A percentile compares a stretch with the other conserved stretches of the same genome.
Conservation (phyloP, 2,329 filamentous ascomycete genomes). For the Didymella pomorum region DNA sequence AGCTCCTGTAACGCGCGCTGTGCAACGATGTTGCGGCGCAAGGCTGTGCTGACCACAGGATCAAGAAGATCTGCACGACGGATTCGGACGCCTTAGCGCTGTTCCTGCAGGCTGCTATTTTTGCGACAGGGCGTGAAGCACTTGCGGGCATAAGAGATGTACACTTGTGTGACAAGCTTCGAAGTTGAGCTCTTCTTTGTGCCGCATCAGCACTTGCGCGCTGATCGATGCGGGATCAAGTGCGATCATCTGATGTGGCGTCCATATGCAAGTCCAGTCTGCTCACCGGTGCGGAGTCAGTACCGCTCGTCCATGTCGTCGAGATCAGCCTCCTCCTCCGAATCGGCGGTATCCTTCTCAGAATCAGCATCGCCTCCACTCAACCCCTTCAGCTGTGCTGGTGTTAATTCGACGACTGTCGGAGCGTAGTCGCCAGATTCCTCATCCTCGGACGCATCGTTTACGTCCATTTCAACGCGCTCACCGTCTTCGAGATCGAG, state of each 20-base stretch:
- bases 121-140: slow-evolving; percentile 27
- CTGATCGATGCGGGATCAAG: not conserved
- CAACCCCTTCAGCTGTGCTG: slow-evolving; percentile 53
- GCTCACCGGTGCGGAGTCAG: slow-evolving; percentile 25
- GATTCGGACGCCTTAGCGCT: slow-evolving; percentile 19
- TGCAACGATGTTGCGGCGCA: slow-evolving; percentile 1
- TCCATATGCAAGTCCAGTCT: not conserved
- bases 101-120: slow-evolving; percentile 30
- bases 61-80: slow-evolving; percentile 21
- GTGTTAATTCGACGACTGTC: slow-evolving; percentile 63
- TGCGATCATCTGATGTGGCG: not conserved
- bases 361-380: slow-evolving; percentile 37
- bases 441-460: slow-evolving; percentile 65
- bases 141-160: slow-evolving; percentile 3
- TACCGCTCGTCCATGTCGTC: slow-evolving; percentile 52
- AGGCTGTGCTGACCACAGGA: slow-evolving; percentile 28
- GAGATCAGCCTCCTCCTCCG: slow-evolving; percentile 50
- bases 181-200: not conserved
- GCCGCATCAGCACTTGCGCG: not conserved
- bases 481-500: slow-evolving; percentile 70
- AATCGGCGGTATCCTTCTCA: slow-evolving; percentile 29
- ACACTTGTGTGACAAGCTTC: not conserved
- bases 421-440: slow-evolving; percentile 72
- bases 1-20: not conserved
- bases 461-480: slow-evolving; percentile 65